These are phyloP conservation scores for Colletotrichum phormii DNA, from an alignment of 2,329 filamentous ascomycete species.

Conservation along the genomic window DNA sequence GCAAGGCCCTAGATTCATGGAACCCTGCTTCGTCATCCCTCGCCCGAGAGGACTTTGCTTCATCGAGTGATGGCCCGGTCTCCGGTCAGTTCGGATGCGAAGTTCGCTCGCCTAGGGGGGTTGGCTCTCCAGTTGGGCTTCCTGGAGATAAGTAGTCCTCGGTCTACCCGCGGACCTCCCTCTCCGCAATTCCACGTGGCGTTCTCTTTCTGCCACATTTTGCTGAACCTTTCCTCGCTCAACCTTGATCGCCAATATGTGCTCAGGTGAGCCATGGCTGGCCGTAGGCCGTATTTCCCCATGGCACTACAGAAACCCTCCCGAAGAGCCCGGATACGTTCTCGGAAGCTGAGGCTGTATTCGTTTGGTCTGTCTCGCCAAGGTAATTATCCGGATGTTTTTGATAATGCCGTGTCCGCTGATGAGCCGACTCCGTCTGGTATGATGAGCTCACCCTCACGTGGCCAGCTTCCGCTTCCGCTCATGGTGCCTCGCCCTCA, in stretches of 20 bases:
- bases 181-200: not conserved
- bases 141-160: not conserved
- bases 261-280: not conserved
- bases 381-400: not conserved
- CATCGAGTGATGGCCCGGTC: not conserved
- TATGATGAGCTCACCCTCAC: not conserved
- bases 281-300: not conserved
- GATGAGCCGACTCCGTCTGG: not conserved
- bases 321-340: not conserved
- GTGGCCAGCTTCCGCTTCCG: not conserved
- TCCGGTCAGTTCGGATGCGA: conserved; percentile 5
- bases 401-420: not conserved
- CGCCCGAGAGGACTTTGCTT: not conserved
- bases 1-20: not conserved
- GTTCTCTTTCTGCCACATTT: conserved; percentile 1
- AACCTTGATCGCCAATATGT: not conserved
- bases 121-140: not conserved
- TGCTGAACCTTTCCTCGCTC: not conserved
- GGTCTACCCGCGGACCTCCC: not conserved
- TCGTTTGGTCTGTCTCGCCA: not conserved
- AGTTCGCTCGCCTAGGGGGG: not conserved
- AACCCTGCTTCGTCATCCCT: not conserved
- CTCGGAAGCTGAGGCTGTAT: not conserved
- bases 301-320: not conserved
- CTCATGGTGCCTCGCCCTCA: not conserved